Base-by-base conservation (phyloP, 139 green algal species). In the Spirogloea muscicola region DNA sequence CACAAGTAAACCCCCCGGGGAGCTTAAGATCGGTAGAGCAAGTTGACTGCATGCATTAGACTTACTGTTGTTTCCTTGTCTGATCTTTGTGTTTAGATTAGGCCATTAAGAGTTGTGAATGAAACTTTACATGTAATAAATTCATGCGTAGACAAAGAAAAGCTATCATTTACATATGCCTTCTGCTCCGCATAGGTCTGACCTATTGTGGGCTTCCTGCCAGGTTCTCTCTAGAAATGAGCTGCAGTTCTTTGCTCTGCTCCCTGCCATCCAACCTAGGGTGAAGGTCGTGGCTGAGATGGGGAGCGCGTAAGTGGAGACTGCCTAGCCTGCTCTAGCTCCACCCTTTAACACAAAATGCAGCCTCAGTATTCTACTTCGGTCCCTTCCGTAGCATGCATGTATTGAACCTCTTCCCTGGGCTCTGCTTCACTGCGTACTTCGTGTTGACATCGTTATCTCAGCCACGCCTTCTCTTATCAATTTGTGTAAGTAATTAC, bases 181-280 rank as follows among this genome's bases (percentile, higher is more conserved):
- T n/a, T 52, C 13, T 52, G 43, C 43, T 52, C 43, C 10, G 43
- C 13, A n/a, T 10, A 16, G 43, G 16, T 52, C 43, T 16, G 16
- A 16, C 43, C 43, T 16, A 10, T 16, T 52, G 43, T 52, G 16
- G 9, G 10, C 55, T 38, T 63, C 16, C 10, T n/a, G n/a, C 18
- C 72, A 82, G 74, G 75, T 82, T 41, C 58, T 82, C 9, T 41
- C 75, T 7, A 42, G 34, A 29, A 66, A 64, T 34, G 75, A 82
- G 75, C 51, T 82, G 37, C 75, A 80, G 68, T 82, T 77, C 39
- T 51, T 82, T 18, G 51, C 58, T n/a, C 43, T 82, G 39, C 75
- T 82, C 31, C 75, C 75, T 3, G 68, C 29, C 16, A 58, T 82
- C 33, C 37, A 36, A 13, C 75, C 75, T 34, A 72, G 73, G 34